Conservation (phyloP, 169 alveolate genomes). For the Amoebophrya sp. region DNA sequence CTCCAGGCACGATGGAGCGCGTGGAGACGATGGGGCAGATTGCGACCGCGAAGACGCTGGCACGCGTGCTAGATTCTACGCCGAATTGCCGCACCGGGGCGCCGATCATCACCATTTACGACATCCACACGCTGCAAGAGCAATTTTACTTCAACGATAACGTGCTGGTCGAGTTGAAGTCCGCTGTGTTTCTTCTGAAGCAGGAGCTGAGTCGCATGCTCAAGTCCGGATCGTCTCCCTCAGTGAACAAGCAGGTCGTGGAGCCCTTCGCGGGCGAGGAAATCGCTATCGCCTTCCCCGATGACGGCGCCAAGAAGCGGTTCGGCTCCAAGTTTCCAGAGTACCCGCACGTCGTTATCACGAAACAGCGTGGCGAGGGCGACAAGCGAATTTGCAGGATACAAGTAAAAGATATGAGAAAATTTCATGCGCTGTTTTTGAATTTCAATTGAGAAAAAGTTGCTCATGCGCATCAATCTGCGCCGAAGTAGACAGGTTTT, state of each 20-base stretch:
- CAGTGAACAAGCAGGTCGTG: no score
- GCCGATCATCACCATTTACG: background rate
- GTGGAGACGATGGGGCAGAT: background rate
- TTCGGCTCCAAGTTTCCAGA: background rate
- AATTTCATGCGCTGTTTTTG: no score
- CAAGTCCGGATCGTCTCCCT: no score
- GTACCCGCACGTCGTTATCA: background rate
- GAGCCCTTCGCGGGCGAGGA: no score
- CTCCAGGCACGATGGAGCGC: background rate
- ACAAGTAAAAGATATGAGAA: no score
- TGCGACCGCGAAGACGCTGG: background rate
- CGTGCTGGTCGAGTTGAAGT: background rate
- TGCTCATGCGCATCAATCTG: no score
- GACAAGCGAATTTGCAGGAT: background rate
- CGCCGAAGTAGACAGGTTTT: no score
- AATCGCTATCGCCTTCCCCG: background rate
- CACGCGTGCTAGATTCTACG: background rate
- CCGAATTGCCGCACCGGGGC: background rate
- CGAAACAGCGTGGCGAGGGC: background rate
- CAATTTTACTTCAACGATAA: background rate
- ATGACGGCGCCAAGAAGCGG: background rate
- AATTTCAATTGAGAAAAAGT: no score
- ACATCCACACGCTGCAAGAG: background rate
- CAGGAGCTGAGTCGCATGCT: background rate
- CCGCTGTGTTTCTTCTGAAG: background rate